These are phyloP conservation scores for Sanguinoderma infundibulare DNA, from an alignment of 1,284 basidiomycete species.

Conservation along the genomic window DNA sequence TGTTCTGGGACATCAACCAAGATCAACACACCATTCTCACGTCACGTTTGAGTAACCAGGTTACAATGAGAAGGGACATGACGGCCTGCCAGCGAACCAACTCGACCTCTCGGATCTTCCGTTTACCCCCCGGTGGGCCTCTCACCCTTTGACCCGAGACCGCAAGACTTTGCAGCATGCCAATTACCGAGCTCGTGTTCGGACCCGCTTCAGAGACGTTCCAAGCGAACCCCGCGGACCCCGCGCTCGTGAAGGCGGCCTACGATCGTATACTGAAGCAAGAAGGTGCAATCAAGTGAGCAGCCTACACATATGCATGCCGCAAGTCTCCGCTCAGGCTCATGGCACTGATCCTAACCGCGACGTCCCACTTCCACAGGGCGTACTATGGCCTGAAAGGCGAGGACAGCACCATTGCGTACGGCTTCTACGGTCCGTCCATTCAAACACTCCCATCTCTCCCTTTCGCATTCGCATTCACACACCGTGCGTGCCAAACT, in stretches of 20 bases:
- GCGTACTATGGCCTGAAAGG: slow-evolving; percentile 25
- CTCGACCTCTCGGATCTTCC: slow-evolving; percentile 1
- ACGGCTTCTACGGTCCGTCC: slow-evolving; percentile 21
- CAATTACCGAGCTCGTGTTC: slow-evolving; percentile 20
- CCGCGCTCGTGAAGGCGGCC: slow-evolving; percentile 7
- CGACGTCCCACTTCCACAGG: slow-evolving; percentile 8
- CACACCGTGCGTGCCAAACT: not conserved
- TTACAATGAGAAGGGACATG: not conserved
- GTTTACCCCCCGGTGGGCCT: not conserved
- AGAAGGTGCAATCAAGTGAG: slow-evolving; percentile 26
- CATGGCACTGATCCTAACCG: not conserved
- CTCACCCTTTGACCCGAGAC: not conserved
- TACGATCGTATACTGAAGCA: slow-evolving; percentile 21
- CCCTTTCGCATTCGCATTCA: not conserved
- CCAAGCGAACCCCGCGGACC: slow-evolving; percentile 13
- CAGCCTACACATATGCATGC: too few relatives aligned
- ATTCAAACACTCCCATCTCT: not conserved
- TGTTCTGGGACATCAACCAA: too few relatives aligned
- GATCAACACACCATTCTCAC: not conserved
- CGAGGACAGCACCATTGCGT: slow-evolving; percentile 26
- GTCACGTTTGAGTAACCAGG: not conserved
- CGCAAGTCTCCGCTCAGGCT: not conserved
- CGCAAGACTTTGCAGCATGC: not conserved
- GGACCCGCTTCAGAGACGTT: slow-evolving; percentile 13
- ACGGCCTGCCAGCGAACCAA: not conserved